Conservation (phyloP, 176 grass and related monocot genomes). For the Bothriochloa decipiens region DNA sequence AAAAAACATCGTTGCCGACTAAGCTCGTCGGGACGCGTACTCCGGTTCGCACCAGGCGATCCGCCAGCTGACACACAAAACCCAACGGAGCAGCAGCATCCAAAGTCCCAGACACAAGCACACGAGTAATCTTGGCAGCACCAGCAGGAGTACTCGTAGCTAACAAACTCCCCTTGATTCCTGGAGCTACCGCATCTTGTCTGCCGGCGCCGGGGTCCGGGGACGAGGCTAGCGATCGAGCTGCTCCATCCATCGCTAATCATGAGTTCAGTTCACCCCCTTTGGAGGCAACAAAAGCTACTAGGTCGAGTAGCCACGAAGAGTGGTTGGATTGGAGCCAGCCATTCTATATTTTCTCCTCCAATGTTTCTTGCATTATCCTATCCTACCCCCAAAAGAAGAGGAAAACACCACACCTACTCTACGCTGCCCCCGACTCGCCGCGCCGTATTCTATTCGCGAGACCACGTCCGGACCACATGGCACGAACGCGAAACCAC, state of each 20-base stretch:
- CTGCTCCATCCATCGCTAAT: conserved; percentile 6
- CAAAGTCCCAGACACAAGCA: neutral
- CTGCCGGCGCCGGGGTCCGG: neutral
- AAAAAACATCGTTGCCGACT: neutral
- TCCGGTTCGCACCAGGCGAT: neutral
- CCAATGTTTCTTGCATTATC: neutral
- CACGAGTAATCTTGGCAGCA: neutral
- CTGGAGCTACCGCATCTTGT: neutral
- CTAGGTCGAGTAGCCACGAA: neutral
- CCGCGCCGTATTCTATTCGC: conserved; percentile 9
- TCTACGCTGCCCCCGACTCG: neutral
- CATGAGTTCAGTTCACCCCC: conserved; percentile 15
- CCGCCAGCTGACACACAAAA: neutral
- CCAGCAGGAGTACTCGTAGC: neutral
- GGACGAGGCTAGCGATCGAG: neutral
- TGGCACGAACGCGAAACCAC: conserved; percentile 37
- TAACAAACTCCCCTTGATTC: conserved; percentile 30
- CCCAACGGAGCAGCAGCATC: neutral
- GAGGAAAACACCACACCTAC: conserved; percentile 2
- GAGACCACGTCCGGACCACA: conserved; percentile 30
- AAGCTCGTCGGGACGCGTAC: neutral
- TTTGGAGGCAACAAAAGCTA: neutral
- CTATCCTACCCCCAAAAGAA: neutral
- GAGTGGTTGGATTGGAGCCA: neutral
- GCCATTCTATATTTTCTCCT: neutral